Evolutionary conservation across 179 eudicot genomes (phyloP).

Genomic region (Vitellaria paradoxa): DNA sequence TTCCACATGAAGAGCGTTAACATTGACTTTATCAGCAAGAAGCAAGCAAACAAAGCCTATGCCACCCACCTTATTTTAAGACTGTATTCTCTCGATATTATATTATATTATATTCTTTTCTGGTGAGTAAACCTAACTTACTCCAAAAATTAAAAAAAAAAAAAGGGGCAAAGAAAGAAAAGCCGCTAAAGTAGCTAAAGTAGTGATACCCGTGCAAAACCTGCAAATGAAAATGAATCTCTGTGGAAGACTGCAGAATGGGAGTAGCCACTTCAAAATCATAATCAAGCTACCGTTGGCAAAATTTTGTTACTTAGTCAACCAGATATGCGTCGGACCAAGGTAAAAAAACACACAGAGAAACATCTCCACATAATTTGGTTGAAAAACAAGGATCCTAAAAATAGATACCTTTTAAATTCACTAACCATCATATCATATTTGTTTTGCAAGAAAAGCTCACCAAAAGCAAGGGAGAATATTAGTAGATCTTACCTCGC

Average conservation of each 20-base stretch:
- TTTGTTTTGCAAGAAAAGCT: too few species aligned
- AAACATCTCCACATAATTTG: not conserved
- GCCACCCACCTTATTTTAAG: too few species aligned
- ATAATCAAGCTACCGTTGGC: not conserved
- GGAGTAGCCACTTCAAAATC: not conserved
- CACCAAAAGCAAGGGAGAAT: not conserved
- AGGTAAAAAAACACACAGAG: not conserved
- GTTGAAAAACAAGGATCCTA: not conserved
- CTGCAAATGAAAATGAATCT: not conserved
- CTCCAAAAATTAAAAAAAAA: too few species aligned
- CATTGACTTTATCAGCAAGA: too few species aligned
- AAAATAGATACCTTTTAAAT: not conserved
- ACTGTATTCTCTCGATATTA: too few species aligned
- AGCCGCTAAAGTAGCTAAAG: too few species aligned
- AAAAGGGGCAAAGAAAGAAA: too few species aligned
- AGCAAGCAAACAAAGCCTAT: too few species aligned
- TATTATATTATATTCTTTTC: too few species aligned
- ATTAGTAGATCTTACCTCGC: constrained; percentile 40
- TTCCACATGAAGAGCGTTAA: too few species aligned
- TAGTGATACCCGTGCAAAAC: not conserved
- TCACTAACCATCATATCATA: too few species aligned
- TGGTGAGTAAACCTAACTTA: too few species aligned
- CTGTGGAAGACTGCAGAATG: not conserved
- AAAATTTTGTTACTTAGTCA: not conserved
- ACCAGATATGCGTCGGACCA: not conserved